These are phyloP conservation scores for Plasmodium coatneyi DNA, from an alignment of 169 alveolate species.

Conservation along the genomic window DNA sequence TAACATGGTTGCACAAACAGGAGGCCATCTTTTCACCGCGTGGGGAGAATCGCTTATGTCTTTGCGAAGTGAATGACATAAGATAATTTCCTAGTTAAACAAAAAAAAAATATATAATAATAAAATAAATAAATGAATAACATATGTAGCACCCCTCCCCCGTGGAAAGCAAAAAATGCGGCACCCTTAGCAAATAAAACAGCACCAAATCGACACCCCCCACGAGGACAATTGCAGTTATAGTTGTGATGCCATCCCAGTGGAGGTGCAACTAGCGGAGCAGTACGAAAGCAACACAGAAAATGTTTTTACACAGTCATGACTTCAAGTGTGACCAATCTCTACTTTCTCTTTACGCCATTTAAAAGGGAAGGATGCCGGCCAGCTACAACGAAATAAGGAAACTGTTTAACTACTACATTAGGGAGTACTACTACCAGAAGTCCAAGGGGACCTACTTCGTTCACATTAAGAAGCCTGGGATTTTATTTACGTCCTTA, in stretches of 20 bases:
- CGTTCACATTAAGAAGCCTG: slow-evolving; percentile 71
- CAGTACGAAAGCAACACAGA: not conserved
- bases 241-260: no score
- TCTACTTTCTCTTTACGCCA: not conserved
- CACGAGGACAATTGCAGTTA: no score
- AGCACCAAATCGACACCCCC: no score
- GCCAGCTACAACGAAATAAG: slow-evolving; percentile 71
- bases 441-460: slow-evolving; percentile 75
- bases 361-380: slow-evolving; percentile 13
- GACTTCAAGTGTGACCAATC: not conserved
- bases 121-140: no score
- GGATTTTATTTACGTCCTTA: slow-evolving; percentile 69
- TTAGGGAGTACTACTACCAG: slow-evolving; percentile 75
- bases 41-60: not conserved
- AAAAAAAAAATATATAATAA: no score
- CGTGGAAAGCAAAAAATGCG: not conserved
- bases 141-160: not conserved
- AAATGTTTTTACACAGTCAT: not conserved
- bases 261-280: no score
- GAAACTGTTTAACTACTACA: slow-evolving; percentile 68
- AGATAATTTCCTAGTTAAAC: not conserved
- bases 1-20: not conserved
- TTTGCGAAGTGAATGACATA: not conserved
- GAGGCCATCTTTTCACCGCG: not conserved
- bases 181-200: not conserved